phyloP scores from a whole-genome alignment of 2,329 filamentous ascomycete genomes.

The Phialophora tarda region DNA sequence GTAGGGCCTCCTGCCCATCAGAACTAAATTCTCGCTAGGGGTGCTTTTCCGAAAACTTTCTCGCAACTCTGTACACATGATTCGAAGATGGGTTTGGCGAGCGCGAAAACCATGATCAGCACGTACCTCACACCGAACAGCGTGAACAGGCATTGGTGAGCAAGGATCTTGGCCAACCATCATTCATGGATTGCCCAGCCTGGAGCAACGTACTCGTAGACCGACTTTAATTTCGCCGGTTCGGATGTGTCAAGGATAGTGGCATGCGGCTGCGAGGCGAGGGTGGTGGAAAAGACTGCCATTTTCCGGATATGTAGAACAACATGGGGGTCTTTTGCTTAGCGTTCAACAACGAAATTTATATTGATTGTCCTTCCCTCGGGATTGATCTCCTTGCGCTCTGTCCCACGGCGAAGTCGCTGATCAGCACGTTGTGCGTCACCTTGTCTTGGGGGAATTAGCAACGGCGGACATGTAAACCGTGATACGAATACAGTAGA shows the following conservation, averaged over 20 bases:
- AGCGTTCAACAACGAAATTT: neutral
- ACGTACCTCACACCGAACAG: neutral
- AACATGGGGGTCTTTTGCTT: neutral
- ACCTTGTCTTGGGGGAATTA: neutral
- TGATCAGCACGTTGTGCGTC: neutral
- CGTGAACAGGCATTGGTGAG: too few species aligned
- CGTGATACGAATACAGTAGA: neutral
- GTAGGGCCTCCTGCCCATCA: neutral
- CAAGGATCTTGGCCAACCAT: neutral
- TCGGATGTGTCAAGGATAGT: neutral
- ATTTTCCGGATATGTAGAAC: neutral
- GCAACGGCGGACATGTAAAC: neutral
- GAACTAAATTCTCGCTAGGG: conserved; percentile 1
- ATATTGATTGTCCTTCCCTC: neutral
- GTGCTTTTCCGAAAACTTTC: neutral
- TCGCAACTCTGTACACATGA: neutral
- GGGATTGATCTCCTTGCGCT: neutral
- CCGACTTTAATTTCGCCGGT: neutral
- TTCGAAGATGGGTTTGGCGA: neutral
- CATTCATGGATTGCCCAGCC: neutral
- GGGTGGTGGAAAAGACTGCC: neutral
- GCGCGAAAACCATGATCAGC: neutral
- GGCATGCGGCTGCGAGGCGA: neutral
- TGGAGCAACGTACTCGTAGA: neutral
- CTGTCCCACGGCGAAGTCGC: too few species aligned